Evolutionary conservation across 495 filamentous ascomycete genomes (phyloP).

Genomic region (Penicillium fimorum): DNA sequence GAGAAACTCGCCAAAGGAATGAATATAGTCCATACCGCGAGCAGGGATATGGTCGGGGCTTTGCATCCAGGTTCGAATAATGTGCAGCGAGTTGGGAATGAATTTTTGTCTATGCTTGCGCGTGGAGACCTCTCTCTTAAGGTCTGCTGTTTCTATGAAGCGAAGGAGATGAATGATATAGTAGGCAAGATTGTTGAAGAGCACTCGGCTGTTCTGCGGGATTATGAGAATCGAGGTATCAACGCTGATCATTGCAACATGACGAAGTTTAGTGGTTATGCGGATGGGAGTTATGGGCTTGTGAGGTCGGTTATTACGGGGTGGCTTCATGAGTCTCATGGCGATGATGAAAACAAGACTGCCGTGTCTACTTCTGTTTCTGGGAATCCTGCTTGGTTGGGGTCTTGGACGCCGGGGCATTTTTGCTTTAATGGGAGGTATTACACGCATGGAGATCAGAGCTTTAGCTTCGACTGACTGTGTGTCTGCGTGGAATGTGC

Average conservation of each 20-base stretch:
- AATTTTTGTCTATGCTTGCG: neutral
- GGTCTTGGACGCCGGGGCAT: neutral
- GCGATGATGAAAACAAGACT: neutral
- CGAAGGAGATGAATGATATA: neutral
- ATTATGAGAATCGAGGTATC: neutral
- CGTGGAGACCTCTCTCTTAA: neutral
- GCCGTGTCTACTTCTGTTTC: neutral
- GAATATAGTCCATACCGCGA: neutral
- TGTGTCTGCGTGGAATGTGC: neutral
- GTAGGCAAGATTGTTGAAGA: constrained; percentile 11
- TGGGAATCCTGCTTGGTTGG: constrained; percentile 4
- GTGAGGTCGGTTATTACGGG: neutral
- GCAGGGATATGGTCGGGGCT: neutral
- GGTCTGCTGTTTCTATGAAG: constrained; percentile 8
- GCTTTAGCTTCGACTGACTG: neutral
- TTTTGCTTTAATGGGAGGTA: neutral
- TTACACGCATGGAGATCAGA: neutral
- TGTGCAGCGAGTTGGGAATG: neutral
- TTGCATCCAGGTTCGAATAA: neutral
- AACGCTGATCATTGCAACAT: constrained; percentile 1
- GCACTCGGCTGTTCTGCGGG: constrained; percentile 2
- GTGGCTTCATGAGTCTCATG: neutral
- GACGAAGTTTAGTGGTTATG: neutral
- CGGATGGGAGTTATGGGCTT: neutral
- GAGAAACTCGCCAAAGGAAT: constrained; percentile 4